These are phyloP conservation scores for Geranomyces michiganensis DNA, from an alignment of 192 early-diverging fungal genomes.

Conservation along the genomic window DNA sequence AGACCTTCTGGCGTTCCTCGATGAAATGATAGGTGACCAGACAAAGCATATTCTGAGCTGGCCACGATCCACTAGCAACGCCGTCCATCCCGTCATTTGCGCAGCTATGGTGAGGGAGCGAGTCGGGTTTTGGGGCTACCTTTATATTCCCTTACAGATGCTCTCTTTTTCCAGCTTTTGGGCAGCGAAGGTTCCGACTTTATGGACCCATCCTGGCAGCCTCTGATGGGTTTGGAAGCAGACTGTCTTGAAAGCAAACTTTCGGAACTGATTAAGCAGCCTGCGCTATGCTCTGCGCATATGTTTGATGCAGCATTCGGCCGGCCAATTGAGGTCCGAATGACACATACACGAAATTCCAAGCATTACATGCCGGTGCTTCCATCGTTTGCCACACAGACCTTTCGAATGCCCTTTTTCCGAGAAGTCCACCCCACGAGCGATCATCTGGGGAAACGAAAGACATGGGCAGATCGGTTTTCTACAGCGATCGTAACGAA, in stretches of 20 bases:
- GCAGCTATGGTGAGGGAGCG: background rate
- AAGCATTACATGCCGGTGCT: background rate
- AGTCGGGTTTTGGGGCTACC: background rate
- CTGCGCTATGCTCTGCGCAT: background rate
- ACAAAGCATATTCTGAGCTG: background rate
- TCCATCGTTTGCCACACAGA: background rate
- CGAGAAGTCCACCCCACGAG: background rate
- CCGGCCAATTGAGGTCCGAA: background rate
- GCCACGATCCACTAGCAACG: background rate
- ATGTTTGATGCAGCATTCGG: background rate
- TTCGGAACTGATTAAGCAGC: background rate
- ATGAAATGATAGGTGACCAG: background rate
- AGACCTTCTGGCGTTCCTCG: background rate
- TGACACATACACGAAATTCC: background rate
- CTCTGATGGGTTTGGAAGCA: background rate
- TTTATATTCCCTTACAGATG: background rate
- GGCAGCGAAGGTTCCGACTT: background rate
- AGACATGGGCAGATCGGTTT: background rate
- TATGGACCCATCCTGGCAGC: background rate
- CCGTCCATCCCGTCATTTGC: conserved; percentile 1
- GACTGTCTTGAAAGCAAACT: background rate
- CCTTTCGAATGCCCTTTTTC: background rate
- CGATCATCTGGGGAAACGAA: background rate
- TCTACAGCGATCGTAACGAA: too few species aligned
- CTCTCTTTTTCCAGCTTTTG: background rate